Evolutionary conservation across 768 basidiomycete species (phyloP).

Genomic region (Boletus edulis): DNA sequence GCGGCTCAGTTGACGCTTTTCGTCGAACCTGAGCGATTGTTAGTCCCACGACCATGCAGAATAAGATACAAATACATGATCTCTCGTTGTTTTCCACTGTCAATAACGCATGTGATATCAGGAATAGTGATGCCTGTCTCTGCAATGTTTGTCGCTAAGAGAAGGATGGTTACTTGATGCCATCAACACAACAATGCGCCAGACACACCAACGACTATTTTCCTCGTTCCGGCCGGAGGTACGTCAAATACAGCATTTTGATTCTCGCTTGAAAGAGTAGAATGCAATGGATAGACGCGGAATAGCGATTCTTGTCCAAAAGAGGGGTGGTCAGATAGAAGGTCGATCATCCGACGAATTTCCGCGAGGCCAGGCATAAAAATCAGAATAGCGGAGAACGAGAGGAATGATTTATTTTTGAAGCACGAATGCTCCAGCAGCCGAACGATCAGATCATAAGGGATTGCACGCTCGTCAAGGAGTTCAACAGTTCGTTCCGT

Average conservation of each 20-base stretch:
- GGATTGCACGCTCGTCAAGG: constrained; percentile 84
- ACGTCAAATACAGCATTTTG: constrained; percentile 90
- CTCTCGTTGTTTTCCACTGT: constrained; percentile 90
- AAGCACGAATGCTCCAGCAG: constrained; percentile 85
- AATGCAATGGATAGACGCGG: constrained; percentile 84
- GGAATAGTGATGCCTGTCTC: constrained; percentile 99
- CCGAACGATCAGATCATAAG: constrained; percentile 84
- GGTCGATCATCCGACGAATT: constrained; percentile 84
- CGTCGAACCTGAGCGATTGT: constrained; percentile 68
- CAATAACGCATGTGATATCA: constrained; percentile 95
- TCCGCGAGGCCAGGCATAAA: constrained; percentile 96
- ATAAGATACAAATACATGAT: constrained; percentile 58
- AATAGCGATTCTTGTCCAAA: constrained; percentile 69
- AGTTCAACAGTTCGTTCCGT: constrained; percentile 80
- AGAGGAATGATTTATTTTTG: constrained; percentile 45
- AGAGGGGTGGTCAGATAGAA: constrained; percentile 66
- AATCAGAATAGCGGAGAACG: constrained; percentile 79
- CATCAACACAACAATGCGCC: background rate
- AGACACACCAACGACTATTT: constrained; percentile 87
- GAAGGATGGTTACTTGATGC: background rate
- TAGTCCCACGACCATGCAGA: constrained; percentile 2
- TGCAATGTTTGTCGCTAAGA: constrained; percentile 82
- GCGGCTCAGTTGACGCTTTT: constrained; percentile 93
- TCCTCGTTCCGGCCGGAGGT: constrained; percentile 75
- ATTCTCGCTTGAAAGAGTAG: constrained; percentile 87